phyloP scores from a whole-genome alignment of 2,329 filamentous ascomycete species.

The Xylaria polymorpha region DNA sequence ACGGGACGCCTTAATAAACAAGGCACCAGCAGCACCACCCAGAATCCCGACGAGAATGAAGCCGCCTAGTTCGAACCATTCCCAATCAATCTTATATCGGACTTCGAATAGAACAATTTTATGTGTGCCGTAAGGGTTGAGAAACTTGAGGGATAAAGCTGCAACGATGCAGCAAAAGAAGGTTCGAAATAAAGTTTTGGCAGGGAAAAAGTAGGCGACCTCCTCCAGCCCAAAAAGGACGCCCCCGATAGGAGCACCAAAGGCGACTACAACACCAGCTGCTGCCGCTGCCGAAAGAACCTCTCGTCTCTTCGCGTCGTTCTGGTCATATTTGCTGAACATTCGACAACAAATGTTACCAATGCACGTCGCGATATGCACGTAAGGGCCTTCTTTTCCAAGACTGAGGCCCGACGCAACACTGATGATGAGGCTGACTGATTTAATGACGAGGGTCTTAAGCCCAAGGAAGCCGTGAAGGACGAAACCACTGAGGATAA shows the following conservation, averaged over 20 bases:
- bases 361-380: conserved; percentile 96
- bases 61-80: conserved; percentile 86
- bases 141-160: conserved; percentile 89
- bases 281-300: conserved; percentile 93
- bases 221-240: conserved; percentile 95
- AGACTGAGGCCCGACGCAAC: conserved; percentile 93
- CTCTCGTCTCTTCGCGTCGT: conserved; percentile 93
- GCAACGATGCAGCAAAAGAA: conserved; percentile 98
- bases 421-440: conserved; percentile 82
- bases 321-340: conserved; percentile 93
- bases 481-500: conserved; percentile 97
- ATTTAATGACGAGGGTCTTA: conserved; percentile 88
- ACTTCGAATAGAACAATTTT: conserved; percentile 98
- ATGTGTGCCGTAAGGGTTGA: conserved; percentile 94
- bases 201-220: conserved; percentile 96
- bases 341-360: conserved; percentile 95
- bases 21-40: conserved; percentile 84
- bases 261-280: conserved; percentile 92
- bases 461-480: conserved; percentile 94
- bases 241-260: conserved; percentile 87
- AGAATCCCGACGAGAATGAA: conserved; percentile 90
- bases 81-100: conserved; percentile 90
- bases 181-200: conserved; percentile 95
- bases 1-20: conserved; percentile 96
- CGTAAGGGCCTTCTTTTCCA: conserved; percentile 94